Base-by-base conservation (phyloP, 148 eudicot genomes). In the Beta vulgaris region DNA sequence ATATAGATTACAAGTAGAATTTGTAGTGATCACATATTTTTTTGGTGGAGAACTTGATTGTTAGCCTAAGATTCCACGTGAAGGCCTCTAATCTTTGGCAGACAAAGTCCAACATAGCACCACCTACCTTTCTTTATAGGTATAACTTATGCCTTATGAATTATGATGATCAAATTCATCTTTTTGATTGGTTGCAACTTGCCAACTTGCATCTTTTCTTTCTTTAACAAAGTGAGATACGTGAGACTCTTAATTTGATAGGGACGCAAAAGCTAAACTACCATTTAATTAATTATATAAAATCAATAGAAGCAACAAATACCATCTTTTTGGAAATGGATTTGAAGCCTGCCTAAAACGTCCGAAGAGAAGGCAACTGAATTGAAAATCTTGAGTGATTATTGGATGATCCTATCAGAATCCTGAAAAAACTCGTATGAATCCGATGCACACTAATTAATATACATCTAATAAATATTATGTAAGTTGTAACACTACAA, bases 101-200 rank as follows among this genome's bases (percentile, higher is more conserved):
- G 66, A 61, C 66, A 61, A 57, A 18, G 66, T 51, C 39, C 37
- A 61, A 61, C 21, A 61, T 31, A 61, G 10, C 58, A 70, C 43
- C 73, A 49, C 36, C 60, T 10, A 31, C 23, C 25, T 25, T 31
- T 58, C 62, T 26, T 25, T 11, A 58, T 8, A 58, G 60, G 60
- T 23, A 55, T 55, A 25, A 55, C 3, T 48, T 55, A n/a, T n/a
- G n/a, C n/a, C n/a, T n/a, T n/a, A n/a, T n/a, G n/a, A n/a, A 19
- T 51, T 51, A 13, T 51, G 16, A 51, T 66, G 3, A 34, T 70
- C 42, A 34, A 21, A 21, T 11, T n/a, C 74, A 31, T 71, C 62
- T 34, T 71, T 53, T 10, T 0, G 73, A 71, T 71, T 71, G 73
- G 73, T 40, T 36, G 46, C 74, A 54, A 71, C 44, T 71, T 71